Conservation (phyloP, 2,329 filamentous ascomycete genomes). For the Aspergillus sclerotialis region DNA sequence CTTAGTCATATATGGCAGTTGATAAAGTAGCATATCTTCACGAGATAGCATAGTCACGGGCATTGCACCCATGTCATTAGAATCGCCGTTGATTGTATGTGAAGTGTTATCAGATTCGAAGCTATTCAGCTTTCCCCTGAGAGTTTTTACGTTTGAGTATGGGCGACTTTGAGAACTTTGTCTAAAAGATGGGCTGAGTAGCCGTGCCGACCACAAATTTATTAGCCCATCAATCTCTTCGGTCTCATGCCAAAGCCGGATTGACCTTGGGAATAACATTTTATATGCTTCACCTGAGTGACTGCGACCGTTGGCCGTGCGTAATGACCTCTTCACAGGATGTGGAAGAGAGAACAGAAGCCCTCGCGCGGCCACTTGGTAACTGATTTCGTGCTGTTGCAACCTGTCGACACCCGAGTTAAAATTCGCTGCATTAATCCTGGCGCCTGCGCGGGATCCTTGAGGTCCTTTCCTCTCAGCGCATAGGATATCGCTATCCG, state of each 20-base stretch:
- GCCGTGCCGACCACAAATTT: constrained; percentile 31
- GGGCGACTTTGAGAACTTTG: constrained; percentile 18
- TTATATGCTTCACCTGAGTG: constrained; percentile 59
- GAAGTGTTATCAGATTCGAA: no score
- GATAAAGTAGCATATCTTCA: constrained; percentile 57
- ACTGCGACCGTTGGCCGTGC: constrained; percentile 26
- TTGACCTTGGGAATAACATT: constrained; percentile 85
- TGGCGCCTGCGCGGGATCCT: constrained; percentile 44
- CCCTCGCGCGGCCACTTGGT: constrained; percentile 82
- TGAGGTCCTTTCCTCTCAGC: constrained; percentile 45
- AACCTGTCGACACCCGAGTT: constrained; percentile 53
- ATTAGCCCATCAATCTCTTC: constrained; percentile 74
- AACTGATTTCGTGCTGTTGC: constrained; percentile 88
- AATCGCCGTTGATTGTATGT: constrained; percentile 2
- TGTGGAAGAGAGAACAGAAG: constrained; percentile 76
- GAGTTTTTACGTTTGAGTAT: constrained; percentile 20
- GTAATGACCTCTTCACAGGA: constrained; percentile 63
- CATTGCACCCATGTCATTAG: constrained; percentile 2
- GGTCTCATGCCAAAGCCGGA: constrained; percentile 74
- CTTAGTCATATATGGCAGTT: constrained; percentile 74
- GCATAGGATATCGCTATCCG: constrained; percentile 78
- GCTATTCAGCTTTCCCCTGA: no score
- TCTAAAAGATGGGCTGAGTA: constrained; percentile 25
- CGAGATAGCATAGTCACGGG: constrained; percentile 28
- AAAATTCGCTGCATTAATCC: constrained; percentile 50